phyloP scores from a whole-genome alignment of 1,139 yeast genomes.

The Yamadazyma membranifaciens region DNA sequence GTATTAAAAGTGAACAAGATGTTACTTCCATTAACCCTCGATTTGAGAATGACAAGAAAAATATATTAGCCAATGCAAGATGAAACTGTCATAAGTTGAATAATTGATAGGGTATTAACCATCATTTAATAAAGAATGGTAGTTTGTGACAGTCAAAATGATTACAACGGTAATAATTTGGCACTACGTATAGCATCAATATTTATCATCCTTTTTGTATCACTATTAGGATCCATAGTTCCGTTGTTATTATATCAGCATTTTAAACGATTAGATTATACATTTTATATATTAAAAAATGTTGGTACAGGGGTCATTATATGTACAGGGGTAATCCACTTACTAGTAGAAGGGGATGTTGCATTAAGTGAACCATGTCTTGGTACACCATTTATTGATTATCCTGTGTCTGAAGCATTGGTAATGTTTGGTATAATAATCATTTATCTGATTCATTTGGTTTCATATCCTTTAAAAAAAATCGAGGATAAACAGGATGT shows the following conservation, averaged over 20 bases:
- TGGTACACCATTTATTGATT: slow-evolving; percentile 27
- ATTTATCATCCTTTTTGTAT: slow-evolving; percentile 29
- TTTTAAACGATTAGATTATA: slow-evolving; percentile 24
- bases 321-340: slow-evolving; percentile 35
- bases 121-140: too few relatives aligned
- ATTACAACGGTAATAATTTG: slow-evolving; percentile 23
- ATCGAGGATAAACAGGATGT: too few relatives aligned
- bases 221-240: slow-evolving; percentile 31
- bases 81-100: too few relatives aligned
- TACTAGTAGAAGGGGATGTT: slow-evolving; percentile 28
- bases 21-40: too few relatives aligned
- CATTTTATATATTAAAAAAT: slow-evolving; percentile 27
- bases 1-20: too few relatives aligned
- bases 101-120: too few relatives aligned
- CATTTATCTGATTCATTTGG: slow-evolving; percentile 30
- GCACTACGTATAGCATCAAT: slow-evolving; percentile 30
- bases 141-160: slow-evolving; percentile 19
- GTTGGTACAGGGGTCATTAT: slow-evolving; percentile 37
- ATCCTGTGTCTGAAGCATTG: slow-evolving; percentile 36
- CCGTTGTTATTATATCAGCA: slow-evolving; percentile 24
- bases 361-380: slow-evolving; percentile 28
- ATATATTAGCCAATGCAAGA: too few relatives aligned
- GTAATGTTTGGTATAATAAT: slow-evolving; percentile 31
- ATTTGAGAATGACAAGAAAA: too few relatives aligned
- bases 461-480: slow-evolving; percentile 20